Percentiles rank a stretch among this genome's conserved stretches.
Evolutionary conservation across 192 early-diverging fungal species (phyloP).

Genomic region (Coemansia sp.): DNA sequence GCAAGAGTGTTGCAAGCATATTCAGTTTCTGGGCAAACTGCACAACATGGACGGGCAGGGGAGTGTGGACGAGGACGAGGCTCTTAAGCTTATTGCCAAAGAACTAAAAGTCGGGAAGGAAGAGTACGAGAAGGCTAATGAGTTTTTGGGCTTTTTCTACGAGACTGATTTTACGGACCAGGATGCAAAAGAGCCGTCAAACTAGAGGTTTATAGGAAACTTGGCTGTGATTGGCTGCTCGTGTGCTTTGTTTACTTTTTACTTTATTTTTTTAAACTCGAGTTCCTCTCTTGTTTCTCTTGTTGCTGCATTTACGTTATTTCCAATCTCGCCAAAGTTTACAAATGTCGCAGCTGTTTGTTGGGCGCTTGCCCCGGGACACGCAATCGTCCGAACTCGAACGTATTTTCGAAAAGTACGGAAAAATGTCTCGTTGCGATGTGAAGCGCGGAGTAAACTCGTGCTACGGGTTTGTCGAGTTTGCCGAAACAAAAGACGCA

Average conservation of each 20-base stretch:
- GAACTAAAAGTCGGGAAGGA: slow-evolving; percentile 60
- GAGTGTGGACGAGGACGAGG: slow-evolving; percentile 58
- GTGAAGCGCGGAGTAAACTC: slow-evolving; percentile 27
- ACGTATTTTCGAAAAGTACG: slow-evolving; percentile 35
- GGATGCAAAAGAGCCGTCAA: background rate
- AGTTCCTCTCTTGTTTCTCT: background rate
- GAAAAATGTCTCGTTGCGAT: slow-evolving; percentile 46
- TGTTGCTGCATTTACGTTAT: too few relatives aligned
- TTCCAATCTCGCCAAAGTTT: background rate
- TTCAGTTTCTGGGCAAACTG: slow-evolving; percentile 79
- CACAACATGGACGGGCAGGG: slow-evolving; percentile 44
- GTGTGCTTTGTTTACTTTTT: background rate
- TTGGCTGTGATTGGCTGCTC: background rate
- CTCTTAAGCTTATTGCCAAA: slow-evolving; percentile 55
- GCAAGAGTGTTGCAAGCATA: slow-evolving; percentile 78
- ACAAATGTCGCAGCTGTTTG: slow-evolving; percentile 34
- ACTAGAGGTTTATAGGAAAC: background rate
- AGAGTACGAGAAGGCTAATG: slow-evolving; percentile 73
- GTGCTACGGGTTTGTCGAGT: slow-evolving; percentile 49
- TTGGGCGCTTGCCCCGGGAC: slow-evolving; percentile 42
- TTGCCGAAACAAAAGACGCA: slow-evolving; percentile 9
- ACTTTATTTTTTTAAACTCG: background rate
- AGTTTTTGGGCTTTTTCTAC: slow-evolving; percentile 69
- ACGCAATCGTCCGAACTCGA: slow-evolving; percentile 28
- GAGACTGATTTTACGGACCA: slow-evolving; percentile 36